phyloP scores from a whole-genome alignment of 2,329 filamentous ascomycete genomes.

The Fusarium nygamai region DNA sequence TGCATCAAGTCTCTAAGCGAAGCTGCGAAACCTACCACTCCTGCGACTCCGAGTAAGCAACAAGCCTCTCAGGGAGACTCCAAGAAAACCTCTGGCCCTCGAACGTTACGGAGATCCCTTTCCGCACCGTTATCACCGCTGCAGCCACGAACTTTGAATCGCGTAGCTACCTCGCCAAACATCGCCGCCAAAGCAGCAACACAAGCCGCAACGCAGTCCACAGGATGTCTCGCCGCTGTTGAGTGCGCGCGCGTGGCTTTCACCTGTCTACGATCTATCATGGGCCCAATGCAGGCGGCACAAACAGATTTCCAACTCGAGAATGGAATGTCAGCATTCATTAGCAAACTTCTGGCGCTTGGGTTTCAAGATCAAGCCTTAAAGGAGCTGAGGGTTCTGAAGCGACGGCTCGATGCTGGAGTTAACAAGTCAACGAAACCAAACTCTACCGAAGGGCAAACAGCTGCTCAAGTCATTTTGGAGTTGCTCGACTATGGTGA shows the following conservation, averaged over 20 bases:
- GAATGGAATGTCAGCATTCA: slow-evolving; percentile 75
- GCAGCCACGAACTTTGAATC: slow-evolving; percentile 69
- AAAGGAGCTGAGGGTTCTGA: slow-evolving; percentile 74
- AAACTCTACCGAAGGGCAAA: slow-evolving; percentile 45
- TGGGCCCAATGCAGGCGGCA: slow-evolving; percentile 62
- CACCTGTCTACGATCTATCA: slow-evolving; percentile 67
- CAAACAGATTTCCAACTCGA: slow-evolving; percentile 76
- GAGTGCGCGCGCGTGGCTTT: slow-evolving; percentile 78
- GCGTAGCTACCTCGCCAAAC: slow-evolving; percentile 64
- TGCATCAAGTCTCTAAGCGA: slow-evolving; percentile 76
- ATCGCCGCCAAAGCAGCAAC: slow-evolving; percentile 49
- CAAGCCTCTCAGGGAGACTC: slow-evolving; percentile 49
- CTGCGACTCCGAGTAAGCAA: slow-evolving; percentile 46
- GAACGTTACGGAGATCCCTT: slow-evolving; percentile 62
- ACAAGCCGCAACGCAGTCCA: slow-evolving; percentile 46
- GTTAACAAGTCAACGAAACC: slow-evolving; percentile 48
- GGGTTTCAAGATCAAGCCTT: slow-evolving; percentile 74
- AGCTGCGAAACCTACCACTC: slow-evolving; percentile 63
- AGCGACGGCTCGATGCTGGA: slow-evolving; percentile 65
- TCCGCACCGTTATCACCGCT: slow-evolving; percentile 70
- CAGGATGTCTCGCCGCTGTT: slow-evolving; percentile 65
- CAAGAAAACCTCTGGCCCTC: slow-evolving; percentile 50
- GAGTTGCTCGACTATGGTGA: slow-evolving; percentile 72
- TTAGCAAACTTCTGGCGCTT: slow-evolving; percentile 72
- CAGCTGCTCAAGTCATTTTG: slow-evolving; percentile 53